Evolutionary conservation across 805 yeast species (phyloP), one percentile per base, ranked within the genome.

Genomic region (Sugiyamaella valdiviana): DNA sequence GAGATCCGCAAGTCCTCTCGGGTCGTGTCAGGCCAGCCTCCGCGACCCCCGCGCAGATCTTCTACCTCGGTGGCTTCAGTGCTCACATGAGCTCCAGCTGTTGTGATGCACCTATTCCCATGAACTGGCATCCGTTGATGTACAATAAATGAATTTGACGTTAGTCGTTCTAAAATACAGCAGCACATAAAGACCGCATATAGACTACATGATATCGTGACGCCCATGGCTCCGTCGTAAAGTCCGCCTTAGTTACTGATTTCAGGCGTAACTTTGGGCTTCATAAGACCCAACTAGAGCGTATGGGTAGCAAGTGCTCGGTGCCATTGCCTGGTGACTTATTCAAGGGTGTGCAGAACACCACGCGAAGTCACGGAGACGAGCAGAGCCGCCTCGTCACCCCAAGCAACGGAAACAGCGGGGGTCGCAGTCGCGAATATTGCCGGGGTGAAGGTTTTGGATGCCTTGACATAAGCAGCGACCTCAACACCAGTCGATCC

Each of bases 391-490:
- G 56, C 57, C 15, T 55, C 37, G 14, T 38, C 15, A 3, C 48
- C 54, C 60, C 60, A 55, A 9, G 38, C 49, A 5, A 56, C 41
- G 14, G 45, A 51, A 6, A 45, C 46, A 6, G 49, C 40, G 14
- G 42, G 39, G 6, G 42, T 38, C 14, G 47, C 5, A 5, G 43
- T 16, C 23, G 12, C 41, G 23, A 39, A 20, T 12, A 22, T 38
- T 21, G 52, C 51, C 7, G 52, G 16, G 5, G 32, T 16, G 75
- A 75, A 73, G 14, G 43, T 45, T 55, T 73, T 73, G 4, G 66
- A 70, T 55, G 68, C 68, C 54, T 74, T 73, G 45, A 60, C 55
- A 53, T 68, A 74, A 48, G 67, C 60, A 49, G 68, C 73, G 17
- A 69, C 56, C 39, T 51, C 55, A 20, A 72, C 19, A 2, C 52